Evolutionary conservation across 495 filamentous ascomycete species (phyloP).

Genomic region (Tetracladium setigerum): DNA sequence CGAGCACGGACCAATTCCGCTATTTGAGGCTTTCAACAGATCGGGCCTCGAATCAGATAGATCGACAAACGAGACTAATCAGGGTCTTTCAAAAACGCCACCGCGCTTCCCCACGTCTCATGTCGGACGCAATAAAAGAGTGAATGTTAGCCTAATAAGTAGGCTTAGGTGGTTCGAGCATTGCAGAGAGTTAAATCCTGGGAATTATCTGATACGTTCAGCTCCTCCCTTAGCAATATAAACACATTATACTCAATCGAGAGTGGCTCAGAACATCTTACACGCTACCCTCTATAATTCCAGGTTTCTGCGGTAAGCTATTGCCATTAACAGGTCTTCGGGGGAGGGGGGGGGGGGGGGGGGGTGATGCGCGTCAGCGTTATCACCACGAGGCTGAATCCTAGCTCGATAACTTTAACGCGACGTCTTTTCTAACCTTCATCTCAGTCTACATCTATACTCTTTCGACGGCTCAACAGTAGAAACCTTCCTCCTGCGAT

Average conservation of each 20-base stretch:
- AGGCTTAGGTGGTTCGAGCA: too few relatives aligned
- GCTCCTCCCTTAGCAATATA: slow-evolving; percentile 3
- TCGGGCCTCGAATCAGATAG: too few relatives aligned
- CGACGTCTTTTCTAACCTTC: slow-evolving; percentile 10
- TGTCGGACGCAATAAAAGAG: too few relatives aligned
- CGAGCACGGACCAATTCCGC: too few relatives aligned
- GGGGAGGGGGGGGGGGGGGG: too few relatives aligned
- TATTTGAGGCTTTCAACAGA: too few relatives aligned
- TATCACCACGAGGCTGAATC: slow-evolving; percentile 13
- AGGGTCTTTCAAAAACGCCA: too few relatives aligned
- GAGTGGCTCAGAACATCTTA: slow-evolving; percentile 2
- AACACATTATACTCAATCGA: slow-evolving; percentile 12
- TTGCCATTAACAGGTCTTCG: slow-evolving; percentile 10
- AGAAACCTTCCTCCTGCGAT: slow-evolving; percentile 7
- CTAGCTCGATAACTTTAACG: slow-evolving; percentile 11
- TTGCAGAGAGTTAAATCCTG: too few relatives aligned
- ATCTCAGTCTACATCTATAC: slow-evolving; percentile 10
- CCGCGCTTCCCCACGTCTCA: too few relatives aligned
- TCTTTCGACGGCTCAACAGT: slow-evolving; percentile 3
- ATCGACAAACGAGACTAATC: too few relatives aligned
- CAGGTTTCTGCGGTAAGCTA: slow-evolving; percentile 3
- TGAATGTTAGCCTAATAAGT: too few relatives aligned
- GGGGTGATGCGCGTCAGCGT: slow-evolving; percentile 7
- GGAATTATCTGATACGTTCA: slow-evolving; percentile 6
- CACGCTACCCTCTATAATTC: slow-evolving; percentile 8